These are phyloP conservation scores for Guillardia theta DNA, from an alignment of 78 protist genomes.

Conservation along the genomic window DNA sequence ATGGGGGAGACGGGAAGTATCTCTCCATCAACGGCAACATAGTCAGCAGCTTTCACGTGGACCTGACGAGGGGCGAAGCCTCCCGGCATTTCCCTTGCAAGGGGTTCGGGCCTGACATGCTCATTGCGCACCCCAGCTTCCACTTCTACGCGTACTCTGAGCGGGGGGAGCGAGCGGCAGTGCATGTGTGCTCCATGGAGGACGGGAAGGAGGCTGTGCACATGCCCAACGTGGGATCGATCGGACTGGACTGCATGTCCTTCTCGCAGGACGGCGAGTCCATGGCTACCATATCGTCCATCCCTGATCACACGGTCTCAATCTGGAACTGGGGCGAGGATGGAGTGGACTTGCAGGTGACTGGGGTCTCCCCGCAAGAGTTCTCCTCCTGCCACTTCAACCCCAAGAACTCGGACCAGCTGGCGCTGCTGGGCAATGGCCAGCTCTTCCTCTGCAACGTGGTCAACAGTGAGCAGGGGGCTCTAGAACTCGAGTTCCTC, in stretches of 20 bases:
- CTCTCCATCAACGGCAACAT: too few relatives aligned
- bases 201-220: not conserved
- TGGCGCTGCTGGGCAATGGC: not conserved
- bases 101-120: not conserved
- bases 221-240: not conserved
- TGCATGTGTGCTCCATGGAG: not conserved
- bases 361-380: not conserved
- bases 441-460: not conserved
- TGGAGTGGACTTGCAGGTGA: not conserved
- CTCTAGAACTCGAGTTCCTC: not conserved
- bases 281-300: not conserved
- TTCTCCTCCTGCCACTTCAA: not conserved
- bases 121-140: not conserved
- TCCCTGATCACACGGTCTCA: not conserved
- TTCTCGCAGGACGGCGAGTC: not conserved
- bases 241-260: not conserved
- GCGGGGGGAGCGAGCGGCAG: not conserved
- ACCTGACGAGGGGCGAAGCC: not conserved
- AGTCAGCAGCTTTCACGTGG: too few relatives aligned
- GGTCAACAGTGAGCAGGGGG: not conserved
- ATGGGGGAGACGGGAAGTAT: too few relatives aligned
- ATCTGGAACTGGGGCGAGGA: not conserved
- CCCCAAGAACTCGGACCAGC: not conserved
- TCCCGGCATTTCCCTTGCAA: not conserved
- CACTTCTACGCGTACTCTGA: not conserved